phyloP scores from a whole-genome alignment of 306 rosid species.

The Acacia confusa region DNA sequence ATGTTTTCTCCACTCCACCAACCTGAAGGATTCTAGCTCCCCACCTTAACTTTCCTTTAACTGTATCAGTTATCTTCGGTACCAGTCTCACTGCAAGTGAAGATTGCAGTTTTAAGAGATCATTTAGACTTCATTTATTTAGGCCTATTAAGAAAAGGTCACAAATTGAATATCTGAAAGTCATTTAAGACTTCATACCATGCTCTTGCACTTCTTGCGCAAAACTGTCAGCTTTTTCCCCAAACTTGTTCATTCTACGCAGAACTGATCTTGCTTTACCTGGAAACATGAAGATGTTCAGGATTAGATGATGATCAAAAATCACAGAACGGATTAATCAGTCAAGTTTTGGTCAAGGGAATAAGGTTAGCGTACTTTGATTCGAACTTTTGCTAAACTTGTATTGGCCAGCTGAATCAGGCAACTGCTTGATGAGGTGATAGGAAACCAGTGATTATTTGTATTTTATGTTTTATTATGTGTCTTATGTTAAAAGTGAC shows the following conservation, averaged over 20 bases:
- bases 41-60: slow-evolving; percentile 55
- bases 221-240: slow-evolving; percentile 24
- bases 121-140: background rate
- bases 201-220: slow-evolving; percentile 34
- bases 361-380: slow-evolving; percentile 16
- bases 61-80: slow-evolving; percentile 48
- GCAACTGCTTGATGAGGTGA: slow-evolving; percentile 26
- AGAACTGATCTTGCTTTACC: slow-evolving; percentile 30
- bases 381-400: slow-evolving; percentile 4
- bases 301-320: background rate
- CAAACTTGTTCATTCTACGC: slow-evolving; percentile 24
- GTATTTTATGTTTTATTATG: too few species aligned
- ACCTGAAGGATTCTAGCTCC: slow-evolving; percentile 51
- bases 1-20: slow-evolving; percentile 52
- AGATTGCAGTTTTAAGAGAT: background rate
- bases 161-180: background rate
- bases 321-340: background rate
- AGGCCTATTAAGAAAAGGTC: background rate
- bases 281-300: slow-evolving; percentile 9
- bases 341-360: background rate
- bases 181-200: slow-evolving; percentile 4
- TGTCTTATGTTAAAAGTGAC: too few species aligned
- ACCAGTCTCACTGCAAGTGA: slow-evolving; percentile 46
- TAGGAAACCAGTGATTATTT: too few species aligned
- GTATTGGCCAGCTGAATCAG: slow-evolving; percentile 28